Evolutionary conservation across 768 basidiomycete genomes (phyloP), one percentile per base, ranked within the genome.

Genomic region (Boletus rex-veris): DNA sequence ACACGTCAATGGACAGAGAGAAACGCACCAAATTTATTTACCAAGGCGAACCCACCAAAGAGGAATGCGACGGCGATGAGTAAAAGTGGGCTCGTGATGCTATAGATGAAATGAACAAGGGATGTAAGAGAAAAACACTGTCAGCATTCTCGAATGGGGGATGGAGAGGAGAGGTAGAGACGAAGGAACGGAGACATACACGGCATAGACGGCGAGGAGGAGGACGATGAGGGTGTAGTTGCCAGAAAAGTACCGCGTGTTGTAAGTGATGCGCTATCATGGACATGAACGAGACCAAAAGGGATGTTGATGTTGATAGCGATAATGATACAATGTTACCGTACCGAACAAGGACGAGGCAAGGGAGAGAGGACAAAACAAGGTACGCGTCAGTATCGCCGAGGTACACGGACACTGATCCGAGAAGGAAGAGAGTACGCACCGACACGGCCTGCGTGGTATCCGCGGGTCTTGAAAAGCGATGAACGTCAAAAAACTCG

Each of bases 181-280:
- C n/a, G 8, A 7, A 6, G 38, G 19, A 41, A 21, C 16, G 5
- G 39, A 45, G 39, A 75, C 83, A 68, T 70, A 95, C 91, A 93
- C 59, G 4, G 92, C 89, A 70, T 95, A 96, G 49, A 94, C 81
- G n/a, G 83, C 90, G 54, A 96, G 79, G 44, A 82, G 69, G 54
- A 81, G 81, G 16, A 93, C 75, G 63, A 95, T 81, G 66, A 92
- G 71, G 43, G 86, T 80, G 73, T 98, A 98, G 73, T 98, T 98
- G 50, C 92, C 86, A 53, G 89, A 91, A 73, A 90, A 91, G 68
- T 90, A 91, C 45, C 89, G 85, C 38, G 92, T 93, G 75, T 96
- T 96, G 77, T 96, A 93, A 21, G 91, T 90, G 80, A 95, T 90
- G 54, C 92, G 84, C 92, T 93, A 65, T 18, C 2, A 33, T 2